These are phyloP conservation scores for Colletotrichum scovillei DNA, from an alignment of 2,329 filamentous ascomycete genomes.

Conservation along the genomic window DNA sequence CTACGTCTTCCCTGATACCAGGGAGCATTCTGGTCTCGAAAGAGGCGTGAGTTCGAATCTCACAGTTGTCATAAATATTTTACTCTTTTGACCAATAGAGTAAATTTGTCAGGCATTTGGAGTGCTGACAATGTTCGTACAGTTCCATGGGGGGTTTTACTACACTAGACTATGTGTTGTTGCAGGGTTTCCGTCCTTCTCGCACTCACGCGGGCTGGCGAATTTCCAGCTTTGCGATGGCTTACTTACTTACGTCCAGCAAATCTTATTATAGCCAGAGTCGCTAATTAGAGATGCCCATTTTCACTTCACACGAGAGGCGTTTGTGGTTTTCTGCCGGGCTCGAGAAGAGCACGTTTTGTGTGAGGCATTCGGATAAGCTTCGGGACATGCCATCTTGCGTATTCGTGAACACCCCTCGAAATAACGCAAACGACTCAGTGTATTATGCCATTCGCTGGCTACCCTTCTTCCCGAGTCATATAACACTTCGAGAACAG, in stretches of 20 bases:
- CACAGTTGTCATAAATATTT: constrained; percentile 30
- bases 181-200: too few species aligned
- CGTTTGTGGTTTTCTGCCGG: too few species aligned
- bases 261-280: background rate
- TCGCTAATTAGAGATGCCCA: too few species aligned
- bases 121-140: too few species aligned
- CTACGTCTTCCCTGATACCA: background rate
- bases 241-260: background rate
- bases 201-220: too few species aligned
- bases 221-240: too few species aligned
- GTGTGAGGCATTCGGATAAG: constrained; percentile 14
- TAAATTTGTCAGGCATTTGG: background rate
- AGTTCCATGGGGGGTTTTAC: too few species aligned
- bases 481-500: background rate
- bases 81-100: background rate
- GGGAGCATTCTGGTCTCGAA: constrained; percentile 34
- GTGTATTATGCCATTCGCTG: constrained; percentile 23
- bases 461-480: constrained; percentile 6
- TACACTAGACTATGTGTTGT: too few species aligned
- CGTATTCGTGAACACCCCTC: background rate
- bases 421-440: constrained; percentile 29
- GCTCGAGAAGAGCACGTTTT: background rate
- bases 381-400: constrained; percentile 12
- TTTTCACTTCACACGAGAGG: too few species aligned
- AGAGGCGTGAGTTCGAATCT: constrained; percentile 37